phyloP scores from a whole-genome alignment of 73 alveolate species.

The Effrenium voratum region DNA sequence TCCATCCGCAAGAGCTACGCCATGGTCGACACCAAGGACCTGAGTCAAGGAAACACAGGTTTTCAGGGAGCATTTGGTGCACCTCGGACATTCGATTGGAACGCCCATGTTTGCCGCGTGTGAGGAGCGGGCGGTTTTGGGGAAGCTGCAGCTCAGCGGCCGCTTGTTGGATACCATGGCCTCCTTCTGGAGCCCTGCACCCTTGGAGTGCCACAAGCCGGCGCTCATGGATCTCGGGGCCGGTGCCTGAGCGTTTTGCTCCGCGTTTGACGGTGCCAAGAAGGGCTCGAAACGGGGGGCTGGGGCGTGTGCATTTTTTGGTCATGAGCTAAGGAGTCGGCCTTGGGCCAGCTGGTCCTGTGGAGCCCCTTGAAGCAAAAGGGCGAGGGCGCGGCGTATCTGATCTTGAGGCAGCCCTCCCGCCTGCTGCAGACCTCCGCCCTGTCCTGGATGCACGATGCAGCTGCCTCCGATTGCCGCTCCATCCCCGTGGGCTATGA shows the following conservation, averaged over 20 bases:
- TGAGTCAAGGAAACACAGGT: no score
- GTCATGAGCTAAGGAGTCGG: no score
- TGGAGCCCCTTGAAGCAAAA: not conserved
- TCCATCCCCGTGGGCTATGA: not conserved
- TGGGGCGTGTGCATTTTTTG: no score
- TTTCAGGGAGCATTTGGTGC: no score
- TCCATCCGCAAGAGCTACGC: conserved; percentile 6
- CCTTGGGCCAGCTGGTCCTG: conserved; percentile 7
- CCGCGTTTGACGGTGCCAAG: no score
- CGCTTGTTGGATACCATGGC: not conserved
- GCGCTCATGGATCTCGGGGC: conserved; percentile 6
- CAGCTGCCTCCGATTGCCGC: not conserved
- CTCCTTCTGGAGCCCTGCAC: not conserved
- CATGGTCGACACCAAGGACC: not conserved
- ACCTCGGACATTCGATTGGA: no score
- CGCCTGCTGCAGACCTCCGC: not conserved
- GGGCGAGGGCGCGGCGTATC: not conserved
- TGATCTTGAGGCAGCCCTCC: not conserved
- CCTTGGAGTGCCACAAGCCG: conserved; percentile 1
- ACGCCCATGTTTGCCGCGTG: no score
- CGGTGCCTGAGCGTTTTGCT: no score
- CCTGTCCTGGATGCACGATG: not conserved
- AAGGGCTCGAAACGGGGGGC: no score
- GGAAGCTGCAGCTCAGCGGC: conserved; percentile 7
- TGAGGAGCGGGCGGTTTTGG: not conserved